A percentile compares a stretch with the other conserved stretches of the same genome.
Evolutionary conservation across 2,329 filamentous ascomycete species (phyloP).

Genomic region (Cercospora sp.): DNA sequence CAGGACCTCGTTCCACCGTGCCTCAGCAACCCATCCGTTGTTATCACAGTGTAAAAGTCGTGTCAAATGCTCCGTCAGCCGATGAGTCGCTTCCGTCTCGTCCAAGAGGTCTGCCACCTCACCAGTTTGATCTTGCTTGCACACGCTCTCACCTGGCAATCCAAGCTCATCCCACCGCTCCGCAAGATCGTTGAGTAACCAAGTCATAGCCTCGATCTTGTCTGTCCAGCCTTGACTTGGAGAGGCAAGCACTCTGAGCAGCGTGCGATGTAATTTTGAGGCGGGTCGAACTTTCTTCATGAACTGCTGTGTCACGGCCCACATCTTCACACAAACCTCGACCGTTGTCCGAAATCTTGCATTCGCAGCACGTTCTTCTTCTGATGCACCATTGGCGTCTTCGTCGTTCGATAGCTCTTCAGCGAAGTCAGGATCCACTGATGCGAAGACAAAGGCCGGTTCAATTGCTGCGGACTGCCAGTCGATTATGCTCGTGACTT

Average conservation of each 20-base stretch:
- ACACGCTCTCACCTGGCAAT: background rate
- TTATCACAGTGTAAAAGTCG: background rate
- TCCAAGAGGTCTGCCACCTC: background rate
- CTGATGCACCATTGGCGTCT: background rate
- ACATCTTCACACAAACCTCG: background rate
- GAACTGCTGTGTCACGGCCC: background rate
- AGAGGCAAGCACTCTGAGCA: background rate
- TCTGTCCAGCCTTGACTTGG: background rate
- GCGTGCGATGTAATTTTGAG: background rate
- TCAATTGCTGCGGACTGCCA: conserved; percentile 36
- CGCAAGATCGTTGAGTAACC: background rate
- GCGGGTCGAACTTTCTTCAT: background rate
- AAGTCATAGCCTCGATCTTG: background rate
- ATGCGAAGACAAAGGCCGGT: conserved; percentile 24
- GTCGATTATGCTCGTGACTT: conserved; percentile 39
- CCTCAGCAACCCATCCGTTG: background rate
- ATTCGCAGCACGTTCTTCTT: background rate
- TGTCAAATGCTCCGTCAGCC: background rate
- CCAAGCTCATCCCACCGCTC: background rate
- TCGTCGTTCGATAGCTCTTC: conserved; percentile 11
- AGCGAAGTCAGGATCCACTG: conserved; percentile 25
- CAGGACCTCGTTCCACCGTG: background rate
- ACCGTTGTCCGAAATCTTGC: background rate
- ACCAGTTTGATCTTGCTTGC: no score
- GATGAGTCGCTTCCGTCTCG: background rate